A percentile compares a stretch with the other conserved stretches of the same genome.
phyloP scores from a whole-genome alignment of 805 yeast species.

The Nakazawaea wyomingensis region DNA sequence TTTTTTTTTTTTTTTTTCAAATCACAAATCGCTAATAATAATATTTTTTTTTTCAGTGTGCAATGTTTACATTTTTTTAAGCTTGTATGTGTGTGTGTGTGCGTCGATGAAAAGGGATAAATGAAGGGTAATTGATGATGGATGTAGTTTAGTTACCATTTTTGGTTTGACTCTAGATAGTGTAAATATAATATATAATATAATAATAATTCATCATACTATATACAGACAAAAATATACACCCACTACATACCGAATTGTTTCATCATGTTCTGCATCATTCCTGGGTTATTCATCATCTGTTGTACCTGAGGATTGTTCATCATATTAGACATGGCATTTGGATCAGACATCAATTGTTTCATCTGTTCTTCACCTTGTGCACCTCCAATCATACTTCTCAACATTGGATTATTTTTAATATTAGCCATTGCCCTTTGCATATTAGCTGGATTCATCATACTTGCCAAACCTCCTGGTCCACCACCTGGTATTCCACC shows the following conservation, averaged over 20 bases:
- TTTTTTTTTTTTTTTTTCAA: too few relatives aligned
- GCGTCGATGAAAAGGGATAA: neutral
- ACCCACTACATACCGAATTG: constrained; percentile 20
- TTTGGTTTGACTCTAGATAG: too few relatives aligned
- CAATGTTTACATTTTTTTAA: neutral
- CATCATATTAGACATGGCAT: constrained; percentile 20
- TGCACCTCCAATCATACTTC: constrained; percentile 17
- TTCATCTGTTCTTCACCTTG: constrained; percentile 29
- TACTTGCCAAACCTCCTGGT: constrained; percentile 25
- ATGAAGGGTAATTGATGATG: neutral
- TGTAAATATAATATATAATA: neutral
- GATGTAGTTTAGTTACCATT: too few relatives aligned
- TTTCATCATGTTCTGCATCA: constrained; percentile 67
- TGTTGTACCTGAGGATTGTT: constrained; percentile 13
- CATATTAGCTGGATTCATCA: constrained; percentile 28
- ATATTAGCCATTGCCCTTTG: constrained; percentile 51
- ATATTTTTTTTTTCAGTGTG: too few relatives aligned
- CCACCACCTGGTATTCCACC: constrained; percentile 45
- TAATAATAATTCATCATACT: too few relatives aligned
- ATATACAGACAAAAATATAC: constrained; percentile 6
- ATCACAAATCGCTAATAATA: too few relatives aligned
- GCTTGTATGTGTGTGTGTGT: neutral
- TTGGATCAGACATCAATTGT: constrained; percentile 35
- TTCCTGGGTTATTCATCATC: constrained; percentile 39
- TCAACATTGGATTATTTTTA: constrained; percentile 42